Base-by-base conservation (phyloP, 176 grass and related monocot species). In the Paspalum vaginatum region DNA sequence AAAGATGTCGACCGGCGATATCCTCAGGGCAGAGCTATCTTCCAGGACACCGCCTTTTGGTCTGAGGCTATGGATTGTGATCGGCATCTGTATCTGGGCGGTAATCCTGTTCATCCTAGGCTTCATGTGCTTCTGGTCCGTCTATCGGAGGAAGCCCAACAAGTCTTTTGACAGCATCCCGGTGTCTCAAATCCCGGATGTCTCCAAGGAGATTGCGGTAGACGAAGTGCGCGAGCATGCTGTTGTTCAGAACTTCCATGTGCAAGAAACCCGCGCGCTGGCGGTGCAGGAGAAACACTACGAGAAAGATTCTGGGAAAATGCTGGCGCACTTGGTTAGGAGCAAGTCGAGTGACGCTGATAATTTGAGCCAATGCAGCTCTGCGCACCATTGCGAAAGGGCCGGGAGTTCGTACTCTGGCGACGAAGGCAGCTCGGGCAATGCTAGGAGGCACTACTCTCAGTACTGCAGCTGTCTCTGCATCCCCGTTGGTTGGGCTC, bases 351-450 rank as follows among this genome's bases (percentile, higher is more conserved):
- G 78, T 5, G 91, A 94, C 54, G 88, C 85, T 54, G 88, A 94
- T 71, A 90, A 88, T 69, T 73, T 94, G 47, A 94, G 91, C 56
- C 91, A 94, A n/a, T 86, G 85, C 68, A 94, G 91, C 85, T 94
- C 88, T 0, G 81, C 70, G 4, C 86, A 90, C 79, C 91, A 94
- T 11, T 77, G 72, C 47, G 91, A 89, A 11, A 85, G 49, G 61
- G 65, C 82, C n/a, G 87, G 64, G 2, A 89, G 77, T 58, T 71
- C 87, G 6, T 74, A 89, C 50, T 90, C 87, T 22, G 91, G 91
- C 16, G 91, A 94, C 24, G 91, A 94, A 66, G 83, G 85, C 32
- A 86, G 66, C 37, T 88, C 91, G 16, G 85, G 91, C 32, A 88
- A 79, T 45, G 59, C 76, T 61, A 83, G 74, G 74, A 85, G 80